These are phyloP conservation scores for Plasmodium chabaudi DNA, from an alignment of 169 alveolate genomes.

Conservation along the genomic window DNA sequence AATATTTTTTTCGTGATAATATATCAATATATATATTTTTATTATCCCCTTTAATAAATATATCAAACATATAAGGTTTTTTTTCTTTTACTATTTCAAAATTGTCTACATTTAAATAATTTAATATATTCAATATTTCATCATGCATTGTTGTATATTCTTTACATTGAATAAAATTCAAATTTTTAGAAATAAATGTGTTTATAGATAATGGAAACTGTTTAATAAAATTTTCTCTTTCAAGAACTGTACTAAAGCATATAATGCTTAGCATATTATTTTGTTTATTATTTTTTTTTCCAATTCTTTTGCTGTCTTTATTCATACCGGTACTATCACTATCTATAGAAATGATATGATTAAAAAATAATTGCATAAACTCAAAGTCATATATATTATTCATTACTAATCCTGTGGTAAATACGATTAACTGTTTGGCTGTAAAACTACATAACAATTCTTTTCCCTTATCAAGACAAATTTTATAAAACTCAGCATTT, in stretches of 20 bases:
- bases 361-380: slow-evolving; percentile 30
- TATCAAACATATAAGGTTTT: slow-evolving; percentile 56
- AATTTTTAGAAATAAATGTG: slow-evolving; percentile 15
- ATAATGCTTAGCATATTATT: slow-evolving; percentile 31
- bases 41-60: slow-evolving; percentile 14
- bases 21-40: slow-evolving; percentile 36
- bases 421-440: slow-evolving; percentile 45
- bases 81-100: slow-evolving; percentile 49
- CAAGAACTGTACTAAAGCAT: slow-evolving; percentile 37
- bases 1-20: slow-evolving; percentile 8
- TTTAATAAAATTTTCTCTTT: slow-evolving; percentile 20
- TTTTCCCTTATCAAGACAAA: slow-evolving; percentile 45
- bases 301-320: not conserved
- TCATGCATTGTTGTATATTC: slow-evolving; percentile 14
- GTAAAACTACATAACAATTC: slow-evolving; percentile 43
- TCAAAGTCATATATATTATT: slow-evolving; percentile 42
- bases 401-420: slow-evolving; percentile 33
- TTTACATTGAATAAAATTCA: slow-evolving; percentile 30
- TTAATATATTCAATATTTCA: slow-evolving; percentile 28
- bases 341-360: slow-evolving; percentile 29
- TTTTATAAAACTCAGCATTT: slow-evolving; percentile 14
- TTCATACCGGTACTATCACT: not conserved
- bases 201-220: slow-evolving; percentile 39
- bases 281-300: not conserved
- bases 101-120: slow-evolving; percentile 21